These are phyloP conservation scores for Ophiostoma quercus DNA, from an alignment of 2,329 filamentous ascomycete species.

Conservation along the genomic window DNA sequence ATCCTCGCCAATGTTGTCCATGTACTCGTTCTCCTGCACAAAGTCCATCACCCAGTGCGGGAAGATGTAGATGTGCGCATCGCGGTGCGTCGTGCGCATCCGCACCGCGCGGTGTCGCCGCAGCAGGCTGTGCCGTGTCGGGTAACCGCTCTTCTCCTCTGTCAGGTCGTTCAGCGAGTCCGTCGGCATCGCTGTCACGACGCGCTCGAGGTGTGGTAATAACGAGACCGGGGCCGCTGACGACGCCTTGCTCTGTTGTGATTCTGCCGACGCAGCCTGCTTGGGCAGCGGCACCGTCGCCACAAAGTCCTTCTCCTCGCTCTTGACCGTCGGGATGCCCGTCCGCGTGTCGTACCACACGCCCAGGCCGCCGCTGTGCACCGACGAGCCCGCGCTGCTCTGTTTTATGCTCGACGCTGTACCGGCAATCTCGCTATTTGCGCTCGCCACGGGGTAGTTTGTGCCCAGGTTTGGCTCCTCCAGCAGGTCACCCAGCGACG, in stretches of 20 bases:
- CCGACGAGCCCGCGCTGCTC: slow-evolving; percentile 16
- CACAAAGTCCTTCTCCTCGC: slow-evolving; percentile 89
- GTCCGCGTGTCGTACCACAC: slow-evolving; percentile 87
- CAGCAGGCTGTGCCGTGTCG: slow-evolving; percentile 70
- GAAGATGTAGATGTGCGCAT: slow-evolving; percentile 92
- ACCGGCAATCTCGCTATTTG: background rate
- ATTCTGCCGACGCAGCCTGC: background rate
- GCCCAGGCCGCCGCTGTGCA: slow-evolving; percentile 69
- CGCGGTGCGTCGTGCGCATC: slow-evolving; percentile 77
- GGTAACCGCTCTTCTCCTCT: slow-evolving; percentile 67
- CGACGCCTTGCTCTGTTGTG: slow-evolving; percentile 29
- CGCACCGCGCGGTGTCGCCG: slow-evolving; percentile 68
- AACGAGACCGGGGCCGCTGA: slow-evolving; percentile 44
- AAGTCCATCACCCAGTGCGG: slow-evolving; percentile 88
- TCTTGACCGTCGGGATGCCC: slow-evolving; percentile 66
- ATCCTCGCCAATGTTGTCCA: slow-evolving; percentile 88
- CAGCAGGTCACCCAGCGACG: slow-evolving; percentile 59
- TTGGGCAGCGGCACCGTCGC: slow-evolving; percentile 56
- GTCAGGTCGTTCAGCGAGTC: slow-evolving; percentile 81
- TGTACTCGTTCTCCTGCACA: slow-evolving; percentile 68
- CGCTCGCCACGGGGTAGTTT: background rate
- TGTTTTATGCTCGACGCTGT: background rate
- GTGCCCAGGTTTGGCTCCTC: slow-evolving; percentile 37
- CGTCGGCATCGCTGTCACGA: slow-evolving; percentile 82
- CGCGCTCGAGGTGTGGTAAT: slow-evolving; percentile 62